Evolutionary conservation across 2,329 filamentous ascomycete species (phyloP).

Genomic region (Ceratocystis alfenasii): DNA sequence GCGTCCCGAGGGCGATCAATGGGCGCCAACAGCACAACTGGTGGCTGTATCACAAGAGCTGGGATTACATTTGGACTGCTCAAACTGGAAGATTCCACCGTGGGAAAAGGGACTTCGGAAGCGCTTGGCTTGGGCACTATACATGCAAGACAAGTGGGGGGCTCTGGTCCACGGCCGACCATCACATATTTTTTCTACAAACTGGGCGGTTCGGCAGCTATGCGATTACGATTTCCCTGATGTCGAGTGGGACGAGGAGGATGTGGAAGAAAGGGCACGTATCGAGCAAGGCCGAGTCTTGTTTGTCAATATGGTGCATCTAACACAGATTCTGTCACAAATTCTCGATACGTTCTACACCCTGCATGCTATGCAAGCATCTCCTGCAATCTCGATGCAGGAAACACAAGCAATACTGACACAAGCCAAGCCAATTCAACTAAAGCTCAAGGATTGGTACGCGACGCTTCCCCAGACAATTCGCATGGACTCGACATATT

Average conservation of each 20-base stretch:
- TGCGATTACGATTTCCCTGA: constrained; percentile 60
- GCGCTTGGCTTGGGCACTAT: constrained; percentile 77
- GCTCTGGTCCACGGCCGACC: constrained; percentile 74
- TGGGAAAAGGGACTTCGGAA: constrained; percentile 83
- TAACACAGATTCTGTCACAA: constrained; percentile 65
- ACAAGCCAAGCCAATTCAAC: constrained; percentile 67
- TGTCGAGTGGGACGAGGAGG: constrained; percentile 51
- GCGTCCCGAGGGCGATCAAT: constrained; percentile 63
- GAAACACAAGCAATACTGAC: constrained; percentile 62
- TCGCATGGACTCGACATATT: constrained; percentile 48
- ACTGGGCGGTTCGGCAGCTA: constrained; percentile 68
- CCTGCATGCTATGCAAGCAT: constrained; percentile 59
- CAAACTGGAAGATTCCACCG: constrained; percentile 70
- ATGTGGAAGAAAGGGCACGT: constrained; percentile 50
- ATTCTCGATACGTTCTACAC: constrained; percentile 77
- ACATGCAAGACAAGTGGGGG: constrained; percentile 91
- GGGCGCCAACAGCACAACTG: constrained; percentile 74
- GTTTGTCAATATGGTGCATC: constrained; percentile 62
- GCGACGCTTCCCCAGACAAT: constrained; percentile 50
- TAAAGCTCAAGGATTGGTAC: constrained; percentile 76
- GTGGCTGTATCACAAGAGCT: constrained; percentile 81
- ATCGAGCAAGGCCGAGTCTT: constrained; percentile 56
- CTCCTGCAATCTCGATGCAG: constrained; percentile 53
- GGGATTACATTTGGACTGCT: constrained; percentile 78
- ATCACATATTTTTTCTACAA: constrained; percentile 54